Evolutionary conservation across 345 rosid genomes (phyloP).

Genomic region (Hypericum perforatum): DNA sequence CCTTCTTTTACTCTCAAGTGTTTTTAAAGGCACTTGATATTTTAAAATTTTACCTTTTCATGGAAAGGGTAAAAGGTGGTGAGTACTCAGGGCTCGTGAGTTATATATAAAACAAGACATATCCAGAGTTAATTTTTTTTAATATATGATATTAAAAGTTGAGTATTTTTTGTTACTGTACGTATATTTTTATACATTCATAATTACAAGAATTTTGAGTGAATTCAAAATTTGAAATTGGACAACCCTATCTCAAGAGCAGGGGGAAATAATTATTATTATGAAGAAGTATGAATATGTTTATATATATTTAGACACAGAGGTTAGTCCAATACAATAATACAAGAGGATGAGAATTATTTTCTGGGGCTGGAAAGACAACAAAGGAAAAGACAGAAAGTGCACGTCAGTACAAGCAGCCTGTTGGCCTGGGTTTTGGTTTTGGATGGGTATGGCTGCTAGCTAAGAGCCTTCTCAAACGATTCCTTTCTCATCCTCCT

Average conservation of each 20-base stretch:
- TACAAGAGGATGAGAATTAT: neutral
- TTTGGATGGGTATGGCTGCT: conserved; percentile 19
- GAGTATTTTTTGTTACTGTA: too few relatives aligned
- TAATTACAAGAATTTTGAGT: too few relatives aligned
- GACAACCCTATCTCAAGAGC: too few relatives aligned
- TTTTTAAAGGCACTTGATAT: conserved; percentile 13
- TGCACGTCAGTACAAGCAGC: conserved; percentile 28
- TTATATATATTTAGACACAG: too few relatives aligned
- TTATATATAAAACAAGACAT: too few relatives aligned
- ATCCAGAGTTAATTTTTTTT: too few relatives aligned
- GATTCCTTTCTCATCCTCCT: conserved; percentile 20
- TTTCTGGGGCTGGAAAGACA: conserved; percentile 17
- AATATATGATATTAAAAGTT: too few relatives aligned
- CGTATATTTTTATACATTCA: too few relatives aligned
- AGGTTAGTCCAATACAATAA: too few relatives aligned
- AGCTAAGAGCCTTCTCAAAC: conserved; percentile 14
- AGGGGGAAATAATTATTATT: neutral
- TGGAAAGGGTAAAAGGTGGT: conserved; percentile 18
- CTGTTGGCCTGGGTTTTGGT: conserved; percentile 18
- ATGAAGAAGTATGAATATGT: too few relatives aligned
- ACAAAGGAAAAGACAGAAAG: conserved; percentile 46
- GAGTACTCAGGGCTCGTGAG: neutral
- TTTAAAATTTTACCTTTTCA: conserved; percentile 21
- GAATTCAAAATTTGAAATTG: too few relatives aligned
- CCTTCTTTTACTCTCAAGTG: conserved; percentile 9